These are phyloP conservation scores for Chaetoceros muelleri DNA, from an alignment of 108 stramenopile species.

Conservation along the genomic window DNA sequence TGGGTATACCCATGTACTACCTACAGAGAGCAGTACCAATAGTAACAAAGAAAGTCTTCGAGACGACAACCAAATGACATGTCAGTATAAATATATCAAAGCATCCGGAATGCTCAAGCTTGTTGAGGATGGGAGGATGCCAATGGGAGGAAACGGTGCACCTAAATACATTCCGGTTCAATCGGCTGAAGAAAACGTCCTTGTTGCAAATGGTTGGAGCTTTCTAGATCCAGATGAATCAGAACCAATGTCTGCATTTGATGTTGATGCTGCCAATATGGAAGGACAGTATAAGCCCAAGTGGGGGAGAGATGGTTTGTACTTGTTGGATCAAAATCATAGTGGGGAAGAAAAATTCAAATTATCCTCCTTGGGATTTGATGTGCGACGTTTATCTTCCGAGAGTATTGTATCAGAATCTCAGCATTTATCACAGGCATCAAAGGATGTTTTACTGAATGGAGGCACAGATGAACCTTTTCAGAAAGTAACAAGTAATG, in stretches of 20 bases:
- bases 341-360: background rate
- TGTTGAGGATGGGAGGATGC: background rate
- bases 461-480: conserved; percentile 17
- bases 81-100: background rate
- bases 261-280: conserved; percentile 14
- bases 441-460: conserved; percentile 12
- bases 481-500: conserved; percentile 15
- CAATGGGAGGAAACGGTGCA: background rate
- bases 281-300: conserved; percentile 22
- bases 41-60: no score
- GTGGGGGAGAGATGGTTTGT: conserved; percentile 7
- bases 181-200: conserved; percentile 15
- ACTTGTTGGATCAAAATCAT: background rate
- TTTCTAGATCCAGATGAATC: conserved; percentile 27
- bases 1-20: background rate
- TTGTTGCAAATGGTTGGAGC: conserved; percentile 23
- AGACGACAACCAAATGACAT: background rate
- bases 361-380: conserved; percentile 16
- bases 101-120: background rate
- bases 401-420: conserved; percentile 5
- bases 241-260: conserved; percentile 17
- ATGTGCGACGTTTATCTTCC: background rate
- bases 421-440: background rate
- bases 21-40: background rate
- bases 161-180: conserved; percentile 16